Evolutionary conservation across 495 filamentous ascomycete genomes (phyloP).

Genomic region (Neurospora discreta): DNA sequence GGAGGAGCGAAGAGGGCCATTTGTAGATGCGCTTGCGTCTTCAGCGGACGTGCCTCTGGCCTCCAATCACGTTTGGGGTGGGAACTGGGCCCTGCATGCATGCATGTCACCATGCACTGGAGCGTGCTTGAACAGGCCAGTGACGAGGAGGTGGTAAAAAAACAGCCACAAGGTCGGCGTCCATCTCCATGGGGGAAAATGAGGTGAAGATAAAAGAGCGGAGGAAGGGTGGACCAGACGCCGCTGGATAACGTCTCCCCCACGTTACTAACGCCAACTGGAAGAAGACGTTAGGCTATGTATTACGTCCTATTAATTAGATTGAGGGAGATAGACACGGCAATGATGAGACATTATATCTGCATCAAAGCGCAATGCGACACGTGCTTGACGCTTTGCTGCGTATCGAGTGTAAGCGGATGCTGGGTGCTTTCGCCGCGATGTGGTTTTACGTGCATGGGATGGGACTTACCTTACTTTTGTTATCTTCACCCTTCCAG

Average conservation of each 20-base stretch:
- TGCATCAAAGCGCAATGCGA: not conserved
- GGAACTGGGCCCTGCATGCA: not conserved
- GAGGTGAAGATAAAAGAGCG: not conserved
- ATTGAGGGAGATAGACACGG: not conserved
- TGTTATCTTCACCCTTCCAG: too few species aligned
- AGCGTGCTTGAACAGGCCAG: not conserved
- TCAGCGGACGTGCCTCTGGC: not conserved
- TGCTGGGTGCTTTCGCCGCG: not conserved
- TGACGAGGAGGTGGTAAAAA: not conserved
- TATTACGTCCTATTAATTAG: not conserved
- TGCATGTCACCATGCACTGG: not conserved
- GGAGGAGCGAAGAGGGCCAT: not conserved
- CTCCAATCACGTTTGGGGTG: not conserved
- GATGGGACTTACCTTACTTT: not conserved
- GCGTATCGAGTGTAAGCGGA: not conserved
- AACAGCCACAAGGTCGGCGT: not conserved
- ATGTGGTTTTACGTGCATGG: not conserved
- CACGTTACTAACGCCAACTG: not conserved
- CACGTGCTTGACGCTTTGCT: not conserved
- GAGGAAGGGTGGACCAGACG: not conserved
- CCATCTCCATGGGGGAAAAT: not conserved
- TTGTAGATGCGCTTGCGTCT: not conserved
- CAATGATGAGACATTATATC: not conserved
- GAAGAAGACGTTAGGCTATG: not conserved
- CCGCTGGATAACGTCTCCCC: not conserved